A percentile compares a stretch with the other conserved stretches of the same genome.
Evolutionary conservation across 2,329 filamentous ascomycete species (phyloP).

Genomic region (Venturia aucupariae): DNA sequence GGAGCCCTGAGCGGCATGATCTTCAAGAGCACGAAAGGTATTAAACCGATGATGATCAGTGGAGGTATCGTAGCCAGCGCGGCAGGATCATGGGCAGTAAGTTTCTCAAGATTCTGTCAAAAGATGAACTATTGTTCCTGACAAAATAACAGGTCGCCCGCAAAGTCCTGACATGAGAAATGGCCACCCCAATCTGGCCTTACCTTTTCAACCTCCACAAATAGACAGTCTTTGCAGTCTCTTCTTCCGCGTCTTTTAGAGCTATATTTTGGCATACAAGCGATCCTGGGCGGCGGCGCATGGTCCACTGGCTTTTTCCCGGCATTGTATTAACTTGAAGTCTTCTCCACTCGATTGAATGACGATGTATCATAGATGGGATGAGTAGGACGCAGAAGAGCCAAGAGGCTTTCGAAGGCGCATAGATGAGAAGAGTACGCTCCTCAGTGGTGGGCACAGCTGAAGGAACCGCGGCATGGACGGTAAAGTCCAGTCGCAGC

Average conservation of each 20-base stretch:
- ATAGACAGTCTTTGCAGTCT: not conserved
- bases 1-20: conserved; percentile 84
- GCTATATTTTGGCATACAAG: not conserved
- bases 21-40: conserved; percentile 89
- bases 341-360: conserved; percentile 12
- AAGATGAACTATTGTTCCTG: not conserved
- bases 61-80: conserved; percentile 79
- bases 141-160: conserved; percentile 6
- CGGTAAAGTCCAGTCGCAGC: not conserved
- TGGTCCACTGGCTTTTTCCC: not conserved
- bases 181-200: not conserved
- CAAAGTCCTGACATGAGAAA: conserved; percentile 9
- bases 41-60: conserved; percentile 90
- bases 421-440: not conserved
- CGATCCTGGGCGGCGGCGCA: not conserved
- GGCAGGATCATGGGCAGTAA: conserved; percentile 84
- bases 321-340: conserved; percentile 9
- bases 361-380: conserved; percentile 4
- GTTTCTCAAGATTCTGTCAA: conserved; percentile 30
- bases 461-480: not conserved
- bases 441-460: not conserved
- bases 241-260: not conserved
- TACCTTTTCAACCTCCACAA: not conserved
- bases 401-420: not conserved
- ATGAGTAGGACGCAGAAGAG: not conserved